Evolutionary conservation across 164 flowering plant species (phyloP).

Genomic region (Vitis amurensis): DNA sequence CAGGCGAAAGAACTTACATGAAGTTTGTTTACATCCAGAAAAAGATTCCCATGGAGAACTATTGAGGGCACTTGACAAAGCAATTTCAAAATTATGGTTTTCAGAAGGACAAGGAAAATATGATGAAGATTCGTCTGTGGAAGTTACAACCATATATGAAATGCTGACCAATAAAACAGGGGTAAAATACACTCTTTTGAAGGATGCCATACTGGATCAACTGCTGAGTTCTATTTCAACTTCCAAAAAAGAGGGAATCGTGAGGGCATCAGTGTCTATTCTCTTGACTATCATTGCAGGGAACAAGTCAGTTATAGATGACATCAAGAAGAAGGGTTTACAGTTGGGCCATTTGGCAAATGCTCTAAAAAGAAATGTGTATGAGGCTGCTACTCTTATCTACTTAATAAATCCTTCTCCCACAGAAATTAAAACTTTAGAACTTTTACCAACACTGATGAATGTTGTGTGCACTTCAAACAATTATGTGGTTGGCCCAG

Average conservation of each 20-base stretch:
- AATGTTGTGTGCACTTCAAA: constrained; percentile 56
- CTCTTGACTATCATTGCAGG: constrained; percentile 41
- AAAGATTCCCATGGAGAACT: constrained; percentile 29
- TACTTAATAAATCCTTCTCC: constrained; percentile 73
- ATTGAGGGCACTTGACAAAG: constrained; percentile 38
- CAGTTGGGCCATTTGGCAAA: constrained; percentile 47
- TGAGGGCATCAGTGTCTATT: constrained; percentile 59
- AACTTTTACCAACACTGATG: constrained; percentile 58
- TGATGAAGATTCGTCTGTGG: constrained; percentile 42
- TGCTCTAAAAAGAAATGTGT: constrained; percentile 65
- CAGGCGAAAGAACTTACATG: constrained; percentile 5
- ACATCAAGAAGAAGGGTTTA: constrained; percentile 60
- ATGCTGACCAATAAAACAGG: constrained; percentile 46
- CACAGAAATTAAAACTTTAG: constrained; percentile 54
- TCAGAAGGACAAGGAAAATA: constrained; percentile 35
- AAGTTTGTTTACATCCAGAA: constrained; percentile 18
- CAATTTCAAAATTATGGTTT: constrained; percentile 51
- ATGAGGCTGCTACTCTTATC: constrained; percentile 69
- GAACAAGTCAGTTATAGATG: constrained; percentile 47
- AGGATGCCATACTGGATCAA: constrained; percentile 55
- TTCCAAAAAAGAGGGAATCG: constrained; percentile 53
- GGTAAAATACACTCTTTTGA: constrained; percentile 37
- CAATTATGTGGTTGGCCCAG: constrained; percentile 17
- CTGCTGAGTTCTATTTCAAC: constrained; percentile 54
- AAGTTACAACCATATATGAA: constrained; percentile 48